Evolutionary conservation across 331 rosid genomes (phyloP).

Genomic region (Acacia pycnantha): DNA sequence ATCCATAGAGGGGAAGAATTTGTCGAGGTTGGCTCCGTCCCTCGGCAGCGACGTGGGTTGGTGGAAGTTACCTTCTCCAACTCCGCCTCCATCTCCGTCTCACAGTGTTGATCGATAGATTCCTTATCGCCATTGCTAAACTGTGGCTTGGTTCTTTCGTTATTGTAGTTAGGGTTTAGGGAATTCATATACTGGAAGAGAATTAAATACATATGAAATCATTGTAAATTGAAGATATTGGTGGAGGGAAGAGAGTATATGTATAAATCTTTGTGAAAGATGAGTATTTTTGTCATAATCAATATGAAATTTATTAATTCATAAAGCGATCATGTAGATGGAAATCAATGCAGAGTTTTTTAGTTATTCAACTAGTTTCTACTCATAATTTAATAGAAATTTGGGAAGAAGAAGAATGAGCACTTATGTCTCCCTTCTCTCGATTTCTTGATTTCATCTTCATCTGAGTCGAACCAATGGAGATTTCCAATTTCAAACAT

Average conservation of each 20-base stretch:
- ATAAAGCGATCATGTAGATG: not conserved
- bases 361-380: not conserved
- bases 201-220: not conserved
- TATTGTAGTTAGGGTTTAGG: constrained; percentile 6
- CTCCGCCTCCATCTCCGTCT: too few relatives aligned
- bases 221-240: not conserved
- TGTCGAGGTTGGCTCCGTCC: too few relatives aligned
- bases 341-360: not conserved
- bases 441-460: too few relatives aligned
- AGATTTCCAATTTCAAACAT: too few relatives aligned
- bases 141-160: constrained; percentile 15
- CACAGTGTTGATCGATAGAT: too few relatives aligned
- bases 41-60: too few relatives aligned
- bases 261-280: not conserved
- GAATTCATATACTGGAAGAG: not conserved
- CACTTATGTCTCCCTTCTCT: too few relatives aligned
- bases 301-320: not conserved
- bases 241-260: not conserved
- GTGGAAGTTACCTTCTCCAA: too few relatives aligned
- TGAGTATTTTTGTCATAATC: not conserved
- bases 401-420: not conserved
- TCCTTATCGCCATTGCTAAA: too few relatives aligned
- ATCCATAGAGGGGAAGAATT: too few relatives aligned
- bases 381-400: too few relatives aligned
- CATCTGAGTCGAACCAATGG: too few relatives aligned